Conservation (phyloP, 2,329 filamentous ascomycete genomes). For the Thelonectria olida region DNA sequence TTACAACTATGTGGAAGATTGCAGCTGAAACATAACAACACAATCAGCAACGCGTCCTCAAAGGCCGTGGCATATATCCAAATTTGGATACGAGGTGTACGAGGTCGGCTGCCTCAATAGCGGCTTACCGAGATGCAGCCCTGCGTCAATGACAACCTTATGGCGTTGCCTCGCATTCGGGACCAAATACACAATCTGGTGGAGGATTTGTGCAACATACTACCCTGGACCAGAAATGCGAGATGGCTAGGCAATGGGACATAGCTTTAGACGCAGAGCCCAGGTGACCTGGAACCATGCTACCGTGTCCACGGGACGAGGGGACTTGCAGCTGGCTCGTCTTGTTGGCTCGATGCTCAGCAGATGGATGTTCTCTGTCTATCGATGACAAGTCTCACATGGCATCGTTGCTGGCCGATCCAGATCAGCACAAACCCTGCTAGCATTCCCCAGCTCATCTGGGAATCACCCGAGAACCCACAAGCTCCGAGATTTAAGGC, state of each 20-base stretch:
- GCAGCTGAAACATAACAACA: too few species aligned
- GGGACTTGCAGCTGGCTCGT: neutral
- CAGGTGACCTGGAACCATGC: neutral
- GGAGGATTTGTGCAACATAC: neutral
- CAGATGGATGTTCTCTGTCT: slow-evolving; percentile 19
- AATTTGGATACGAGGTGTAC: slow-evolving; percentile 31
- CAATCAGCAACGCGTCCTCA: neutral
- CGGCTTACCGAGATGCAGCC: slow-evolving; percentile 26
- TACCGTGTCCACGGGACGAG: neutral
- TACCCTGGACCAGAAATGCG: slow-evolving; percentile 11
- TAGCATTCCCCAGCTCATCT: slow-evolving; percentile 38
- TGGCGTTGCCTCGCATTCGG: neutral
- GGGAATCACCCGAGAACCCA: slow-evolving; percentile 39
- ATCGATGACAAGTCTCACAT: slow-evolving; percentile 15
- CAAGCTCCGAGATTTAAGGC: slow-evolving; percentile 36
- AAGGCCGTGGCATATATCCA: neutral
- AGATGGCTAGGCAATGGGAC: too few species aligned
- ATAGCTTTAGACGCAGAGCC: neutral
- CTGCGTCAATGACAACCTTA: slow-evolving; percentile 4
- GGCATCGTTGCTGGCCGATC: slow-evolving; percentile 29
- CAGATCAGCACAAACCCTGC: slow-evolving; percentile 40
- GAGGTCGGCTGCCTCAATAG: slow-evolving; percentile 12
- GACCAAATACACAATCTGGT: neutral
- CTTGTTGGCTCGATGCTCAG: slow-evolving; percentile 27
- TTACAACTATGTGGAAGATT: too few species aligned